A percentile compares a stretch with the other conserved stretches of the same genome.
These are phyloP conservation scores for Umbelopsis vinacea DNA, from an alignment of 192 early-diverging fungal species.

Conservation along the genomic window DNA sequence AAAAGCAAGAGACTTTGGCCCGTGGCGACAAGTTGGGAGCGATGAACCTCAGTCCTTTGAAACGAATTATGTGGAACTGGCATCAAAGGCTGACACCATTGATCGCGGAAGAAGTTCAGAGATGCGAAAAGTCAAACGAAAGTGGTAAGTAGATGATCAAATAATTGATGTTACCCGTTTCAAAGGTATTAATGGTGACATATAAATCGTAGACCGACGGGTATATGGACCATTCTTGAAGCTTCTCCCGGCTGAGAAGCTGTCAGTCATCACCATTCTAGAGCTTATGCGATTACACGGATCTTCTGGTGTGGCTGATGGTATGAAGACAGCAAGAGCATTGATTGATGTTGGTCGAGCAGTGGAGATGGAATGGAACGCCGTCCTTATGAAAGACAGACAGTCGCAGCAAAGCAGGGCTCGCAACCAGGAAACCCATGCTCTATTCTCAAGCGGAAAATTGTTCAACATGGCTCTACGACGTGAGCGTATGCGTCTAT, in stretches of 20 bases:
- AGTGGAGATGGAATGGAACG: conserved; percentile 84
- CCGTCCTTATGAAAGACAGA: conserved; percentile 74
- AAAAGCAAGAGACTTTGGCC: conserved; percentile 55
- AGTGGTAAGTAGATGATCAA: neutral
- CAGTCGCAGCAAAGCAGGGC: conserved; percentile 54
- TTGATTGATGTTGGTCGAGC: conserved; percentile 70
- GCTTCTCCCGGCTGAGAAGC: conserved; percentile 68
- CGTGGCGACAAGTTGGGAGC: conserved; percentile 62
- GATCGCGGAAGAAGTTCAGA: conserved; percentile 71
- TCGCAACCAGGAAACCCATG: conserved; percentile 58
- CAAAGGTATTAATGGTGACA: neutral
- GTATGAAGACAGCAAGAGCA: conserved; percentile 61
- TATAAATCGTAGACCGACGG: conserved; percentile 51
- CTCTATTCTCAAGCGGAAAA: conserved; percentile 75
- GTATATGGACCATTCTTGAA: conserved; percentile 67
- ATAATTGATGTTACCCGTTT: no score
- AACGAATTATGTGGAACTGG: conserved; percentile 73
- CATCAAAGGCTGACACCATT: conserved; percentile 67
- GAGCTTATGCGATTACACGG: conserved; percentile 73
- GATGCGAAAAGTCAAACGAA: conserved; percentile 27
- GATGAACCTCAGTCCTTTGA: conserved; percentile 56
- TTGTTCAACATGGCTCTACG: conserved; percentile 84
- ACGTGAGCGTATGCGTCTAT: conserved; percentile 64
- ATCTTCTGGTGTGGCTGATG: conserved; percentile 49
- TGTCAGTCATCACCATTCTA: conserved; percentile 84